These are phyloP conservation scores for Verticillium albo-atrum DNA, from an alignment of 2,329 filamentous ascomycete genomes.

Conservation along the genomic window DNA sequence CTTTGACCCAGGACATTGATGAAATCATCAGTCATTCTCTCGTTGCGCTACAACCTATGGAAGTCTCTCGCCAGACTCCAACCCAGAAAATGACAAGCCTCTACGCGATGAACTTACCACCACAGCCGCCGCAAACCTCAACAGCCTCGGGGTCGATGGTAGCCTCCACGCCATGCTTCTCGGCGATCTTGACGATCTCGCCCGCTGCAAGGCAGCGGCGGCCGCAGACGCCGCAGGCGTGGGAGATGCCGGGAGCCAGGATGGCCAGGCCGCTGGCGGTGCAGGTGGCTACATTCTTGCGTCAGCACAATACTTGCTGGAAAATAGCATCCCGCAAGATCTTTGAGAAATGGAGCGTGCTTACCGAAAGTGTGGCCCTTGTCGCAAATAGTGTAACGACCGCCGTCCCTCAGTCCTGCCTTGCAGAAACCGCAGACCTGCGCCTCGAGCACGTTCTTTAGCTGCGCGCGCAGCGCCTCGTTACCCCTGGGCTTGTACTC, in stretches of 20 bases:
- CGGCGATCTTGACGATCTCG: constrained; percentile 31
- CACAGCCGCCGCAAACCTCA: constrained; percentile 34
- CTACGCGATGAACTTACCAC: constrained; percentile 36
- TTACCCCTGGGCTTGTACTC: constrained; percentile 1
- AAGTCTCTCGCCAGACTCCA: not conserved
- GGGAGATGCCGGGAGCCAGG: constrained; percentile 47
- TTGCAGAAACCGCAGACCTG: constrained; percentile 47
- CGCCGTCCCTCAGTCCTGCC: constrained; percentile 23
- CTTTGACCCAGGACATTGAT: too few species aligned
- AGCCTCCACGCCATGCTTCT: constrained; percentile 21
- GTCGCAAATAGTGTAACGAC: constrained; percentile 31
- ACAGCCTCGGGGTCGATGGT: constrained; percentile 23
- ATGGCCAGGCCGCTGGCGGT: constrained; percentile 51
- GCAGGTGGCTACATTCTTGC: constrained; percentile 38
- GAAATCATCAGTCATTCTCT: not conserved
- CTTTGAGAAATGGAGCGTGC: constrained; percentile 8
- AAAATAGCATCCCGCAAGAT: not conserved
- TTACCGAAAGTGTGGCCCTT: constrained; percentile 36
- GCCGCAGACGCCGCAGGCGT: constrained; percentile 51
- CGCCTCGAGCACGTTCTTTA: constrained; percentile 25
- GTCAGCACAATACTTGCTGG: constrained; percentile 1
- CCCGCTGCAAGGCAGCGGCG: constrained; percentile 42
- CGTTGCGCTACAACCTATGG: not conserved
- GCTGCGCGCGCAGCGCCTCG: constrained; percentile 28
- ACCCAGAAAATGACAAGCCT: not conserved